Base-by-base conservation (phyloP, 139 green algal species). In the Limnomonas spitsbergensis region DNA sequence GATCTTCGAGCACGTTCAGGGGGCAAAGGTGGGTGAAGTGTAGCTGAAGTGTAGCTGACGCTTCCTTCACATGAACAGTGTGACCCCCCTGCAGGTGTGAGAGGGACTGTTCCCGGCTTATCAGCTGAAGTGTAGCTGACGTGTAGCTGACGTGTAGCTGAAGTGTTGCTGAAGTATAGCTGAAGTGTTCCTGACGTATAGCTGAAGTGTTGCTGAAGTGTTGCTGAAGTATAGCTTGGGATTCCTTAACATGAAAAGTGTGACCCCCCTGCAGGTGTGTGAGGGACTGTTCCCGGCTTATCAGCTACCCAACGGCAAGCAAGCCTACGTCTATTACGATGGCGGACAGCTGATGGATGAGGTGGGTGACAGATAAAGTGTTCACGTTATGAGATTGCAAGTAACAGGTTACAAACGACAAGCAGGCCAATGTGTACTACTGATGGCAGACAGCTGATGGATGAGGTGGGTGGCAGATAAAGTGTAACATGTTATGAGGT, bases 381-480 rank as follows among this genome's bases (percentile, higher is more conserved):
- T n/a, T n/a, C n/a, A n/a, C n/a, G n/a, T n/a, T n/a, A n/a, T n/a
- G n/a, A n/a, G n/a, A n/a, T n/a, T n/a, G n/a, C n/a, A n/a, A n/a
- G n/a, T n/a, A n/a, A n/a, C n/a, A n/a, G n/a, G n/a, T n/a, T 69
- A 89, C 90, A 34, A 94, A 92, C 39, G 90, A 89, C 66, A 89
- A 86, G 71, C 84, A 86, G 68, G 85, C 84, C 0, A 91, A 89
- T 78, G 89, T 91, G 78, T 87, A 93, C 89, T 93, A 92, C 83
- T 61, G 83, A 87, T 9, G 80, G 77, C 42, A 89, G 90, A 53
- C 35, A 70, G 24, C 52, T 92, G 66, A 76, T 92, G 75, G 89
- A 94, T 79, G 90, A 92, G 70, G 47, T n/a, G n/a, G n/a, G n/a
- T n/a, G n/a, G n/a, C n/a, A n/a, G n/a, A n/a, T n/a, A n/a, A n/a